Conservation (phyloP, 1,284 basidiomycete species). For the Hypsizygus ulmarius region DNA sequence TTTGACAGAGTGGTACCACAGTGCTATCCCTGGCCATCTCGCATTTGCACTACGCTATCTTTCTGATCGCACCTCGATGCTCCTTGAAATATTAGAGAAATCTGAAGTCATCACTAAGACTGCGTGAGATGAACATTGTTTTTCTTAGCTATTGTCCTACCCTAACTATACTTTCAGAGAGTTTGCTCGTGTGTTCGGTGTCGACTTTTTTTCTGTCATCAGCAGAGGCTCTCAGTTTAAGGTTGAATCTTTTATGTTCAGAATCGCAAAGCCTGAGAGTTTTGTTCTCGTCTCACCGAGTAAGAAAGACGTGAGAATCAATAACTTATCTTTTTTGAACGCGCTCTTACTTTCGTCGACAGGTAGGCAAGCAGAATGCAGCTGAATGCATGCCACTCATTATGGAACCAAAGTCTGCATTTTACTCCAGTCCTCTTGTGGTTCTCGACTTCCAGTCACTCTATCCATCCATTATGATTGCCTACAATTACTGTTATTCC, state of each 20-base stretch:
- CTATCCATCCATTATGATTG: constrained; percentile 98
- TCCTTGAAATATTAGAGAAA: constrained; percentile 76
- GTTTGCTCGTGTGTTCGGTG: constrained; percentile 94
- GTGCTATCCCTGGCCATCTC: constrained; percentile 53
- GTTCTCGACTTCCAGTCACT: constrained; percentile 96
- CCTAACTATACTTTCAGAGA: constrained; percentile 54
- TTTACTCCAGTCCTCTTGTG: constrained; percentile 88
- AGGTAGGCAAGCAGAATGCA: constrained; percentile 96
- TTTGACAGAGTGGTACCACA: constrained; percentile 74
- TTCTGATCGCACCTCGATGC: constrained; percentile 58
- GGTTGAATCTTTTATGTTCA: constrained; percentile 97
- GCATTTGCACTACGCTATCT: constrained; percentile 63
- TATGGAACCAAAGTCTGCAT: constrained; percentile 91
- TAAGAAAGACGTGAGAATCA: constrained; percentile 66
- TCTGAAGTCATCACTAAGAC: constrained; percentile 85
- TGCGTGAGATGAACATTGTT: constrained; percentile 53
- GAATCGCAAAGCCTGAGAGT: constrained; percentile 96
- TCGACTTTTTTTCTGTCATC: constrained; percentile 96
- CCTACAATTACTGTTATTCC: constrained; percentile 96
- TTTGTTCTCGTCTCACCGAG: constrained; percentile 88
- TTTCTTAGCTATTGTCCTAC: background rate
- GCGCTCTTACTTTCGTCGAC: constrained; percentile 5
- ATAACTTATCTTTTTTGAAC: background rate
- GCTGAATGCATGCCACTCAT: constrained; percentile 94
- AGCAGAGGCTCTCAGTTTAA: constrained; percentile 97